These are phyloP conservation scores for Pythium utonaiense DNA, from an alignment of 352 stramenopile genomes.

Conservation along the genomic window DNA sequence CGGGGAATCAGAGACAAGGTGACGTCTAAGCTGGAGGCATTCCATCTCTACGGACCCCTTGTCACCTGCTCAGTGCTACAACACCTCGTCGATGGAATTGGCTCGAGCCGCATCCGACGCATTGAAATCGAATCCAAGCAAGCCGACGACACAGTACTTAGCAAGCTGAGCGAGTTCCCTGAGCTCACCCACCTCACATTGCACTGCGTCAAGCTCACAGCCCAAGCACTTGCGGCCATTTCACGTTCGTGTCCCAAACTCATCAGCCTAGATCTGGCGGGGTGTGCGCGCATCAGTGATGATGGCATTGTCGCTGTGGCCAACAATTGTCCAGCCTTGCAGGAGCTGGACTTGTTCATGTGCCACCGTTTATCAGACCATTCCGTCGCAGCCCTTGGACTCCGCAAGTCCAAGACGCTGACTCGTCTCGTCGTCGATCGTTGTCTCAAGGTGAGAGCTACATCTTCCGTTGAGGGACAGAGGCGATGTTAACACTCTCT, in stretches of 20 bases:
- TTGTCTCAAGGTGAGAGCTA: conserved; percentile 47
- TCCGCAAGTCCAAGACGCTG: conserved; percentile 38
- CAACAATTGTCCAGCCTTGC: conserved; percentile 40
- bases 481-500: neutral
- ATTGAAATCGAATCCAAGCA: conserved; percentile 78
- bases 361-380: conserved; percentile 76
- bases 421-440: conserved; percentile 43
- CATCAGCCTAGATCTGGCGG: conserved; percentile 53
- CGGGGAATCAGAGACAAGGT: conserved; percentile 1
- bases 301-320: conserved; percentile 69
- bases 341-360: conserved; percentile 70
- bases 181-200: conserved; percentile 38
- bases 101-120: conserved; percentile 28
- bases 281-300: conserved; percentile 75
- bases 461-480: neutral
- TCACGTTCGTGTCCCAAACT: conserved; percentile 40
- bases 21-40: conserved; percentile 36
- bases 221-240: conserved; percentile 41
- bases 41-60: conserved; percentile 60
- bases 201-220: conserved; percentile 77
- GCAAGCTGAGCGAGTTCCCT: conserved; percentile 33
- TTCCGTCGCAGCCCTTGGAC: conserved; percentile 49
- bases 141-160: conserved; percentile 41
- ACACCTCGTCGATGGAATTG: conserved; percentile 41
- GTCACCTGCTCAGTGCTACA: conserved; percentile 43